Conservation (phyloP, 164 flowering plant genomes). For the Protea cynaroides region DNA sequence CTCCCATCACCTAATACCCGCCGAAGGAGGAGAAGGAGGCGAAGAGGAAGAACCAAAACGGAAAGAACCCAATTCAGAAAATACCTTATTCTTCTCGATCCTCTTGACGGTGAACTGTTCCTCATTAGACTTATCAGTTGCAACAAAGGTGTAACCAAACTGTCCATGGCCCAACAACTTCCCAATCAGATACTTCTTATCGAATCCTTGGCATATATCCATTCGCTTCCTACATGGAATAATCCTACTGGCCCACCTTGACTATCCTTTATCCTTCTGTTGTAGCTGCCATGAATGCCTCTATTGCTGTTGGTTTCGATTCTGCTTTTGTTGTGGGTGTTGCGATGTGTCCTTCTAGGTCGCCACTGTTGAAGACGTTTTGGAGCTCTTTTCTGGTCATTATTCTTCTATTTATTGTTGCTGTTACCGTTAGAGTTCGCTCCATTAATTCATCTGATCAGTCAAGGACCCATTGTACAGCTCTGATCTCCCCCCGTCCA, state of each 20-base stretch:
- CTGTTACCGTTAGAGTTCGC: constrained; percentile 38
- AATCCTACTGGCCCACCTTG: constrained; percentile 27
- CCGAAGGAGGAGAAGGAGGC: no score
- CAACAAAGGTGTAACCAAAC: constrained; percentile 79
- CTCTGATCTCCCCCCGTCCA: no score
- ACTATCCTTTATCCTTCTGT: constrained; percentile 19
- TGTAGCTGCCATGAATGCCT: no score
- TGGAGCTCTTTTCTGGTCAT: constrained; percentile 4
- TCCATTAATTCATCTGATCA: no score
- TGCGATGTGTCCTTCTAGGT: constrained; percentile 12
- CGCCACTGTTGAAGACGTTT: constrained; percentile 2
- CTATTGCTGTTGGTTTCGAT: no score
- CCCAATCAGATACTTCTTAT: constrained; percentile 46
- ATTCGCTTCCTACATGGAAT: constrained; percentile 70
- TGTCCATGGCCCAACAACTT: constrained; percentile 80
- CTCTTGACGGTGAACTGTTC: constrained; percentile 80
- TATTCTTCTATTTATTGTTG: background rate
- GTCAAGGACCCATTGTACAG: no score
- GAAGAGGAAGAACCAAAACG: no score
- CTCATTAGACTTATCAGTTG: constrained; percentile 48
- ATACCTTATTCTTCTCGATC: constrained; percentile 76
- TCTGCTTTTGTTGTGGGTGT: constrained; percentile 12
- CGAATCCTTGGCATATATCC: constrained; percentile 60
- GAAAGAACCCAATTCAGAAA: background rate
- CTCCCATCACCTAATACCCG: background rate